A percentile compares a stretch with the other conserved stretches of the same genome.
These are phyloP conservation scores for Fusarium abutilonis DNA, from an alignment of 2,329 filamentous ascomycete species.

Conservation along the genomic window DNA sequence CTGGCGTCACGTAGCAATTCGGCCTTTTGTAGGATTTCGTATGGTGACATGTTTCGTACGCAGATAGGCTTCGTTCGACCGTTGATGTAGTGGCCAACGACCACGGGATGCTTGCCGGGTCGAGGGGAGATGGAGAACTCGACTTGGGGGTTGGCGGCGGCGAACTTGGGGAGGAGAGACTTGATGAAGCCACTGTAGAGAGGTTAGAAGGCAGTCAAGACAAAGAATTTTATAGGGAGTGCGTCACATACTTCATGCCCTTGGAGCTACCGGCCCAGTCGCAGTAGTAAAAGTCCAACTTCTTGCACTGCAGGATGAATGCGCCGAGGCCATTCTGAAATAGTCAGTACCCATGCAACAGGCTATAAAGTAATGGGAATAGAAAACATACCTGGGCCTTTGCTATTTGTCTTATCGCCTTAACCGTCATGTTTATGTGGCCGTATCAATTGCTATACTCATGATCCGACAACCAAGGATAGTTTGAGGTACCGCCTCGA, in stretches of 20 bases:
- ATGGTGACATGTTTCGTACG: constrained; percentile 83
- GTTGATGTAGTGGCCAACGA: constrained; percentile 93
- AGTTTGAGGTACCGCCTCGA: constrained; percentile 32
- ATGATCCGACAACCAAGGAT: constrained; percentile 41
- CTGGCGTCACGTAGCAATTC: constrained; percentile 77
- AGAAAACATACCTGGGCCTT: constrained; percentile 60
- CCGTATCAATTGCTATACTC: constrained; percentile 44
- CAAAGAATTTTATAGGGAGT: neutral
- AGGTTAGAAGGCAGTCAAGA: constrained; percentile 41
- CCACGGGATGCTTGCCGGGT: constrained; percentile 87
- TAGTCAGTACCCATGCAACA: constrained; percentile 26
- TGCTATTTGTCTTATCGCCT: constrained; percentile 62
- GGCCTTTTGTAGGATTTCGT: constrained; percentile 83
- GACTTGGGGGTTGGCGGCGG: constrained; percentile 82
- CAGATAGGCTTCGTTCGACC: constrained; percentile 86
- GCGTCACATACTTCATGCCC: constrained; percentile 83
- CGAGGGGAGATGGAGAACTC: constrained; percentile 92
- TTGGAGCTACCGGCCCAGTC: constrained; percentile 92
- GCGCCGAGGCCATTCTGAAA: constrained; percentile 91
- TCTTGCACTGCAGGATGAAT: constrained; percentile 97
- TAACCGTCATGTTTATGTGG: constrained; percentile 63
- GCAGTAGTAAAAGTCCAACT: constrained; percentile 95
- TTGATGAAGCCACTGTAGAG: constrained; percentile 79
- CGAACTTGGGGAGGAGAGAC: constrained; percentile 79
- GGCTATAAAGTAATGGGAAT: neutral